These are phyloP conservation scores for Brettanomyces nanus DNA, from an alignment of 805 yeast species.

Conservation along the genomic window DNA sequence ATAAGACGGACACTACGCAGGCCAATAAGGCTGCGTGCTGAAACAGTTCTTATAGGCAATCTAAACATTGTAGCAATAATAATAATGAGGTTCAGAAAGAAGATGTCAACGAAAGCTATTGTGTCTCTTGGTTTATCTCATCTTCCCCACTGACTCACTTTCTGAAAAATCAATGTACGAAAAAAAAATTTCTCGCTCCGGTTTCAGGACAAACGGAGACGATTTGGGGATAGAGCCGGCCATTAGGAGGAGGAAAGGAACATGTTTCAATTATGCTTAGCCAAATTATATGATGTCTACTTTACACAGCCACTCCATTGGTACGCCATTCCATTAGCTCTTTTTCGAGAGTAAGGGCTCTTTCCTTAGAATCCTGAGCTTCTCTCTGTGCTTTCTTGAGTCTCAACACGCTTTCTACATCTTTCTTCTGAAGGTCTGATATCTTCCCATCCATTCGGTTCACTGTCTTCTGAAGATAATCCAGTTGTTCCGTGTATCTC, in stretches of 20 bases:
- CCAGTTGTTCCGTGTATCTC: constrained; percentile 51
- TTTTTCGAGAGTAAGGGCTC: constrained; percentile 41
- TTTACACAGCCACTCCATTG: constrained; percentile 1
- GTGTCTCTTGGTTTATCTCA: not conserved
- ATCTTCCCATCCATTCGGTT: constrained; percentile 36
- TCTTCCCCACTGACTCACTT: not conserved
- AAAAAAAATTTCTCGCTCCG: not conserved
- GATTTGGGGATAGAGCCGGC: not conserved
- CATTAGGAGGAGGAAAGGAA: constrained; percentile 1
- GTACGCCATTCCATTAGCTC: constrained; percentile 51
- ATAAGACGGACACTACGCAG: constrained; percentile 1
- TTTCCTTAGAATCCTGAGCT: constrained; percentile 45
- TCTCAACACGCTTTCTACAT: constrained; percentile 35
- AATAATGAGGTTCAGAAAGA: not conserved
- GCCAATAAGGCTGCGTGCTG: not conserved
- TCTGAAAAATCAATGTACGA: too few relatives aligned
- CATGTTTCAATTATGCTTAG: too few relatives aligned
- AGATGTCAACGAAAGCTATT: not conserved
- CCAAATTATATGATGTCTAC: not conserved
- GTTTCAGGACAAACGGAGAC: too few relatives aligned
- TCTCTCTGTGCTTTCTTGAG: constrained; percentile 48
- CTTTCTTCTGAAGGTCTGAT: constrained; percentile 34
- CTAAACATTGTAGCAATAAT: not conserved
- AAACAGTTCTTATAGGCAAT: constrained; percentile 1
- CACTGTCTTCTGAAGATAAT: constrained; percentile 44